Evolutionary conservation across 208 protist genomes (phyloP), one percentile per base, ranked within the genome.

Genomic region (Leishmania guyanensis): DNA sequence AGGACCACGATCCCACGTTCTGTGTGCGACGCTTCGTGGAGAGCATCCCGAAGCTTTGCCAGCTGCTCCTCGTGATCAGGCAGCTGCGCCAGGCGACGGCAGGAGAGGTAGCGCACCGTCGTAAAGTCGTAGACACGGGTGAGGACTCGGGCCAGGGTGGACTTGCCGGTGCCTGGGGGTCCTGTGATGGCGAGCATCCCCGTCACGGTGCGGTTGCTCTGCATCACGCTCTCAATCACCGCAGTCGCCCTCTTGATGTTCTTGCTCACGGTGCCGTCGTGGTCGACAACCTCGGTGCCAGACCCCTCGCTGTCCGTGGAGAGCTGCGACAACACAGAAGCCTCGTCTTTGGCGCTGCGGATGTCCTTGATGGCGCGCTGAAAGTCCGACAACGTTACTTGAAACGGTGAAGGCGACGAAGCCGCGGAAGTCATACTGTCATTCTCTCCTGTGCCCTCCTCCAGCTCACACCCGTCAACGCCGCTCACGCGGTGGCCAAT

Each of bases 1-100:
- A 99, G 87, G 22, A 99, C 95, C 36, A 99, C 94, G 0, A 99
- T 81, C 56, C 85, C 92, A 17, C 93, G 58, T 17, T 92, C 89
- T 26, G 96, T 98, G 86, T 97, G 97, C 73, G 99, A 99, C 51
- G 98, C 96, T 78, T 99, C 98, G 73, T 97, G 91, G 75, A 99
- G 99, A 0, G 97, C 90, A 43, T 97, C 95, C 10, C 84, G 92
- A 29, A 99, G 91, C 53, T 85, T 77, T 26, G 58, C 62, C 65
- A 91, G 64, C 76, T 87, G 90, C 77, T 90, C 86, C 68, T 77
- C 73, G 26, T 56, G 75, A 56, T 93, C 77, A 0, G 60, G 75
- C 75, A 86, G 12, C 80, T 94, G 86, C 14, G 75, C 56, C 12
- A 93, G 78, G 0, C 81, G 78, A 4, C 87, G 82, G 65, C 88